Conservation (phyloP, 129 eudicot genomes). For the carrot (Daucus carota) region DH1_v3.0 NC_030384.2:47819501-47820000, state of each 20-base stretch:
- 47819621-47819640: neutral
- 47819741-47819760: neutral
- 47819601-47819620: neutral
- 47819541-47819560: neutral
- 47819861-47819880: constrained; percentile 70
- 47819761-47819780: constrained; percentile 90
- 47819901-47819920: constrained; percentile 74
- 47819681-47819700: neutral
- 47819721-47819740: neutral
- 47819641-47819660: neutral
- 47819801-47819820: constrained; percentile 86
- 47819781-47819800: constrained; percentile 88
- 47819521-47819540: neutral
- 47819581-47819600: neutral
- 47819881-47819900: constrained; percentile 50
- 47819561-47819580: neutral
- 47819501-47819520: neutral
- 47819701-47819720: neutral
- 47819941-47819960: constrained; percentile 8
- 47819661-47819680: neutral
- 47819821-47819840: constrained; percentile 87
- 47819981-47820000: neutral
- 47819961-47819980: neutral
- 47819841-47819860: constrained; percentile 79
- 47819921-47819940: constrained; percentile 24